These are phyloP conservation scores for Echinochloa phyllopogon DNA, from an alignment of 176 grass and related monocot species.

Conservation along the genomic window DNA sequence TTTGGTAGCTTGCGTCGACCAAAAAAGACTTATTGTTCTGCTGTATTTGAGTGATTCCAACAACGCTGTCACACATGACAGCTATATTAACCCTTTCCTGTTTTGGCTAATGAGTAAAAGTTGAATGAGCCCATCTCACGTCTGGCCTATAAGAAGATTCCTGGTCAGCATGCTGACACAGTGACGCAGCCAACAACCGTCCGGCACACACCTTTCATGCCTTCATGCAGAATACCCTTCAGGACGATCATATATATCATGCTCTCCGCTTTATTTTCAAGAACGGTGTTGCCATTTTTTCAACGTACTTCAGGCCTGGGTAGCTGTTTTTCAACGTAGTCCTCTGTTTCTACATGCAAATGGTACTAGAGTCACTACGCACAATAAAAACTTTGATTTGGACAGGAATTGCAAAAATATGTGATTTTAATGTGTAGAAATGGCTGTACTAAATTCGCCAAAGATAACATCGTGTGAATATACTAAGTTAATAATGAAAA, in stretches of 20 bases:
- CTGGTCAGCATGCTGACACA: conserved; percentile 33
- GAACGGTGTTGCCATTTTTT: neutral
- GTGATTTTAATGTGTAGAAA: neutral
- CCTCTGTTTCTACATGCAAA: neutral
- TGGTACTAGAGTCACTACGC: neutral
- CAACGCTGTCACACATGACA: neutral
- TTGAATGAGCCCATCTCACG: neutral
- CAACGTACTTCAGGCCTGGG: conserved; percentile 17
- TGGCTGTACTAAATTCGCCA: neutral
- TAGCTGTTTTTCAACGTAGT: neutral
- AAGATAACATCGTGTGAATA: neutral
- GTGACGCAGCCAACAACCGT: conserved; percentile 26
- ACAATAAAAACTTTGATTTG: neutral
- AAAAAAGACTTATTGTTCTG: too few species aligned
- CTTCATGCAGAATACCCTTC: neutral
- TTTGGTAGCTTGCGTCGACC: too few species aligned
- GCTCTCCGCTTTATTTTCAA: too few species aligned
- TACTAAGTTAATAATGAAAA: neutral
- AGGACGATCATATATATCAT: neutral
- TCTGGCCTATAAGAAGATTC: neutral
- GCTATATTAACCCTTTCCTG: neutral
- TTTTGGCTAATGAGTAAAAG: neutral
- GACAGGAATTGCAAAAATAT: neutral
- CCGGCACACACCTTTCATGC: neutral
- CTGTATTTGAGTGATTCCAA: too few species aligned